phyloP scores from a whole-genome alignment of 176 grass and related monocot genomes.

The Carex littledalei region DNA sequence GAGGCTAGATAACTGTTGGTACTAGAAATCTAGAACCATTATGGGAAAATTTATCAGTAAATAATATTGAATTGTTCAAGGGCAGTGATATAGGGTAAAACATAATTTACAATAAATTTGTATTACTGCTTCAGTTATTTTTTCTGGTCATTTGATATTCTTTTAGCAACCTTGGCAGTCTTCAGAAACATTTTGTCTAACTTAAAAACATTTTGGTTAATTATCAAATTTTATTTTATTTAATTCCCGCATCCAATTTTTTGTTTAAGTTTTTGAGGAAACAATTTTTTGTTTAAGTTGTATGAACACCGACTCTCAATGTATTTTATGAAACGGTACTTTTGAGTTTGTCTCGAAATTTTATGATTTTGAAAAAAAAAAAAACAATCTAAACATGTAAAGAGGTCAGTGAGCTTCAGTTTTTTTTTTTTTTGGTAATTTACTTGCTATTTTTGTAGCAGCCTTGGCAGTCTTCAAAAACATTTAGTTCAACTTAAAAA shows the following conservation, averaged over 20 bases:
- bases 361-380: neutral
- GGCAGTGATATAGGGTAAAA: neutral
- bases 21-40: neutral
- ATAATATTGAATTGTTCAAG: neutral
- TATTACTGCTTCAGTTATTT: neutral
- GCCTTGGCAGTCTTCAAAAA: neutral
- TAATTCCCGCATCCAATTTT: neutral
- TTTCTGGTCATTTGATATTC: neutral
- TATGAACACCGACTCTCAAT: neutral
- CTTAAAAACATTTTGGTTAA: neutral
- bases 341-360: neutral
- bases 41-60: neutral
- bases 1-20: neutral
- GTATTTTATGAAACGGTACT: neutral
- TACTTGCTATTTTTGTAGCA: neutral
- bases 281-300: neutral
- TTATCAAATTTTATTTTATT: neutral
- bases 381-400: too few relatives aligned
- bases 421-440: neutral
- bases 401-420: neutral
- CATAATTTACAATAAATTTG: neutral
- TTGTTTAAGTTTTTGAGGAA: neutral
- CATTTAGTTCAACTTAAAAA: neutral
- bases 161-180: too few relatives aligned
- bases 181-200: neutral